These are phyloP conservation scores for Spathaspora sp. DNA, from an alignment of 805 yeast species.

Conservation along the genomic window DNA sequence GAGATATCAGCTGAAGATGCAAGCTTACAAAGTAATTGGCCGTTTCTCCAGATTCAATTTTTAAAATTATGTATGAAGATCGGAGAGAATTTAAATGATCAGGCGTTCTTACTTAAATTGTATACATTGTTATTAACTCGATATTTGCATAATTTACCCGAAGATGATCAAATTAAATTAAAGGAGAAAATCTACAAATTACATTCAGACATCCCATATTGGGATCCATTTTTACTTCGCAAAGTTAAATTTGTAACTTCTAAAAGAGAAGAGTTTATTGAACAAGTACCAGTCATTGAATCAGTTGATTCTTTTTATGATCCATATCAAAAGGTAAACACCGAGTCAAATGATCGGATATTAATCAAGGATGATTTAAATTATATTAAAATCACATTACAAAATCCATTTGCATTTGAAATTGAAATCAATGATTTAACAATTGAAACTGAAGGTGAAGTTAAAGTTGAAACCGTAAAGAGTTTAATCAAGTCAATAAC, in stretches of 20 bases:
- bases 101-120: constrained; percentile 33
- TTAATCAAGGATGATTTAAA: constrained; percentile 48
- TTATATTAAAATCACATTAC: constrained; percentile 54
- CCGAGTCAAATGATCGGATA: constrained; percentile 43
- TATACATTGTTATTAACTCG: constrained; percentile 54
- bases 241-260: constrained; percentile 34
- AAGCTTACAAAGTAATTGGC: constrained; percentile 41
- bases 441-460: constrained; percentile 21
- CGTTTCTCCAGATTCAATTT: constrained; percentile 51
- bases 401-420: constrained; percentile 79
- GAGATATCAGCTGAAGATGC: constrained; percentile 24
- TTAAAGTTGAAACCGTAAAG: constrained; percentile 25
- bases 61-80: constrained; percentile 50
- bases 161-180: constrained; percentile 54
- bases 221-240: constrained; percentile 72
- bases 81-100: constrained; percentile 49
- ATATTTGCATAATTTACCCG: constrained; percentile 50
- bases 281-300: constrained; percentile 11
- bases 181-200: constrained; percentile 28
- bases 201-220: constrained; percentile 41
- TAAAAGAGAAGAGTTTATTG: constrained; percentile 22
- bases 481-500: constrained; percentile 3
- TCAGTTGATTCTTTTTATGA: constrained; percentile 39
- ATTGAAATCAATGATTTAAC: constrained; percentile 51
- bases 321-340: constrained; percentile 43